Percentiles rank a stretch among this genome's conserved stretches.
Conservation (phyloP, 2,329 filamentous ascomycete genomes). For the Saccharata proteae region DNA sequence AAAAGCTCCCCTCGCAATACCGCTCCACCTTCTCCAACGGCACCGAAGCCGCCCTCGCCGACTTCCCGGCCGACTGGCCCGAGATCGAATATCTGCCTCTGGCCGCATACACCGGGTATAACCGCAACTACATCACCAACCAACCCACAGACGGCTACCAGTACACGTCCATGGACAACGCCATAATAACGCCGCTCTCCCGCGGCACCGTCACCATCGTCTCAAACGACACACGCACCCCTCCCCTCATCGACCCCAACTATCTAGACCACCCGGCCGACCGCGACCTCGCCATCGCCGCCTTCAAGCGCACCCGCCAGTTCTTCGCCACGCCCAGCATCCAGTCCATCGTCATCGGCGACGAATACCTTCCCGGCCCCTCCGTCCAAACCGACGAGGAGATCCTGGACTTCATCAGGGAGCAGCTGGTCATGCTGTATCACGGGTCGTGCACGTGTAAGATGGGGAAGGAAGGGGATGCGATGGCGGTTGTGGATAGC, state of each 20-base stretch:
- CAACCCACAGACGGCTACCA: slow-evolving; percentile 13
- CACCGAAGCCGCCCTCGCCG: slow-evolving; percentile 8
- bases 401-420: slow-evolving; percentile 11
- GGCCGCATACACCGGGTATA: not conserved
- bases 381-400: slow-evolving; percentile 14
- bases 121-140: slow-evolving; percentile 7
- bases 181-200: slow-evolving; percentile 19
- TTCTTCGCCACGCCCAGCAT: slow-evolving; percentile 14
- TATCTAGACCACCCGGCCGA: slow-evolving; percentile 22
- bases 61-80: slow-evolving; percentile 15
- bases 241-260: slow-evolving; percentile 21
- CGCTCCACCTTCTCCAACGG: slow-evolving; percentile 3
- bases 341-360: slow-evolving; percentile 13
- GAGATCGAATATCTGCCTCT: slow-evolving; percentile 16
- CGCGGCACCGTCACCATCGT: slow-evolving; percentile 22
- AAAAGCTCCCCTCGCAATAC: slow-evolving; percentile 12
- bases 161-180: slow-evolving; percentile 15
- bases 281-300: slow-evolving; percentile 18
- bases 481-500: slow-evolving; percentile 22
- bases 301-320: slow-evolving; percentile 20
- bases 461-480: slow-evolving; percentile 17
- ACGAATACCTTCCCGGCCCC: slow-evolving; percentile 18
- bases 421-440: slow-evolving; percentile 9
- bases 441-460: slow-evolving; percentile 12
- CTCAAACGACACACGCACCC: slow-evolving; percentile 15